Evolutionary conservation across 1,284 basidiomycete species (phyloP), one percentile per base, ranked within the genome.

Genomic region (Cutaneotrichosporon mucoides): DNA sequence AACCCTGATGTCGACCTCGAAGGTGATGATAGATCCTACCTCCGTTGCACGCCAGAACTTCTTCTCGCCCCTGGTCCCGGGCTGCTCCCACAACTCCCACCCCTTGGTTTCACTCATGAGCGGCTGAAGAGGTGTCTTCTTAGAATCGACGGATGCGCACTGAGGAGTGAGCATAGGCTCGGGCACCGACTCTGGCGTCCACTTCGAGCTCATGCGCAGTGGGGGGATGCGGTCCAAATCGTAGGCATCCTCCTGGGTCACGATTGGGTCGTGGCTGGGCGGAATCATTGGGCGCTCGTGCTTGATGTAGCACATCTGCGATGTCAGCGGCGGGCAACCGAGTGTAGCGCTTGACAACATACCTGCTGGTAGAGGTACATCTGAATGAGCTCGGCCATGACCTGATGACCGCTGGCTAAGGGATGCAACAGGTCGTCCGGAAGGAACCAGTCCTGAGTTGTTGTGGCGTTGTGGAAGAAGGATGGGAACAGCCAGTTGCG

Each of bases 1-100:
- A 5, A 73, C 58, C 16, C 55, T 61, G 8, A 73, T 73, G 41
- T 71, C 66, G 50, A 76, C 53, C 16, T 71, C 65, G 47, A 75
- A 73, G n/a, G 56, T 59, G 15, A 73, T 68, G 33, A 24, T 56
- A 2, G 73, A 64, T 9, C 75, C 75, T 3, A 71, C 65, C 36
- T 57, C 48, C 7, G 60, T 65, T 2, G 71, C 67, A 5, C 52
- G 52, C 33, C 33, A 45, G 42, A 53, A 53, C 52, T 53, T 53
- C 52, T 53, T 53, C 46, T 48, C 46, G 46, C 46, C 46, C 33
- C 13, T 36, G 12, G 46, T 48, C 46, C 46, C 46, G 6, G 41
- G 41, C 13, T 33, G 42, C 41, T 45, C 24, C 42, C 43, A 53
- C 3, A 53, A 24, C 35, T 53, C 52, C 42, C 41, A 53, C 11